These are phyloP conservation scores for Cladosporium sp. DNA, from an alignment of 2,329 filamentous ascomycete species.

Conservation along the genomic window DNA sequence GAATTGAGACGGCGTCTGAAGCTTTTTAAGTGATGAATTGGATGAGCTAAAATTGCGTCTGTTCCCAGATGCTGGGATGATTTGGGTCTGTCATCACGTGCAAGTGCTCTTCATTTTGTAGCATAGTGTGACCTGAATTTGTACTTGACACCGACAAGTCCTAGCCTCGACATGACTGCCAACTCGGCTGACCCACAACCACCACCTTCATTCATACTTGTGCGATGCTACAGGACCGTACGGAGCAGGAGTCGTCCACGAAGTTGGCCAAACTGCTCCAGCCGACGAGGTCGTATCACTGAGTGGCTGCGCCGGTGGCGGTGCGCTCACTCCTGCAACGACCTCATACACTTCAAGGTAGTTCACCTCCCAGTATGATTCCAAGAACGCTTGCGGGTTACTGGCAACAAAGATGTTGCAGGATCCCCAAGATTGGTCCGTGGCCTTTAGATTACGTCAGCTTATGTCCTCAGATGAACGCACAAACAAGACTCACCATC, in stretches of 20 bases:
- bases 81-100: too few species aligned
- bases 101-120: too few species aligned
- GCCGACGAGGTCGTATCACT: background rate
- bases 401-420: conserved; percentile 34
- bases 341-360: conserved; percentile 38
- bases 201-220: background rate
- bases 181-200: background rate
- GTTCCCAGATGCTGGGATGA: too few species aligned
- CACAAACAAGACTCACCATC: conserved; percentile 18
- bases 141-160: background rate
- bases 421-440: conserved; percentile 27
- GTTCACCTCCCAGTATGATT: conserved; percentile 44
- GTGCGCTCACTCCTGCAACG: background rate
- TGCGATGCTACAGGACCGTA: background rate
- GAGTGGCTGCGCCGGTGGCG: background rate
- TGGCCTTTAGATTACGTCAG: conserved; percentile 19
- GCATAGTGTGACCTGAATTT: background rate
- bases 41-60: too few species aligned
- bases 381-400: conserved; percentile 35
- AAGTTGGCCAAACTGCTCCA: conserved; percentile 13
- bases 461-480: background rate
- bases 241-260: conserved; percentile 3
- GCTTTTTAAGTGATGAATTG: too few species aligned
- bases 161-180: background rate
- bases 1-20: too few species aligned